Evolutionary conservation across 2,329 filamentous ascomycete species (phyloP).

Genomic region (Curvularia spicifera): DNA sequence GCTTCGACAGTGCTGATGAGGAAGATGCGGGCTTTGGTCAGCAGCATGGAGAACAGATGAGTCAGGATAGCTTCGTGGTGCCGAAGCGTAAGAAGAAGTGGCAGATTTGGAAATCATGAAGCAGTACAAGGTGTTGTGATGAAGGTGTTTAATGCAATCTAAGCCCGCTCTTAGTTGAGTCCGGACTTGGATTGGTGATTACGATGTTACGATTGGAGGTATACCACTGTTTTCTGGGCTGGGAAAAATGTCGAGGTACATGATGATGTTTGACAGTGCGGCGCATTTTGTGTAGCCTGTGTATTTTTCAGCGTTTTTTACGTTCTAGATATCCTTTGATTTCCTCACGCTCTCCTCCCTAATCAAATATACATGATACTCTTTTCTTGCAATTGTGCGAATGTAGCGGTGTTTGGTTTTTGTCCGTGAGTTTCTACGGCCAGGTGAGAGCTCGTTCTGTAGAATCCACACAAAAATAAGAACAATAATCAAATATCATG

Average conservation of each 20-base stretch:
- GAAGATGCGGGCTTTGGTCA: conserved; percentile 32
- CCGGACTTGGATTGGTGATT: conserved; percentile 1
- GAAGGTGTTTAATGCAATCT: conserved; percentile 1
- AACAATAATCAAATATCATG: neutral
- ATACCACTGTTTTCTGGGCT: neutral
- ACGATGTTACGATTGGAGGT: conserved; percentile 11
- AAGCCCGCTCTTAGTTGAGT: neutral
- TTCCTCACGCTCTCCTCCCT: neutral
- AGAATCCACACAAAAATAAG: neutral
- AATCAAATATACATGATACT: neutral
- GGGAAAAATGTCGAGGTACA: neutral
- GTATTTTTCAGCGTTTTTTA: neutral
- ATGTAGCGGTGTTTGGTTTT: too few relatives aligned
- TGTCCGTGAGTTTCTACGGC: too few relatives aligned
- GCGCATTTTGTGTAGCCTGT: neutral
- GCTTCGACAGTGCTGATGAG: conserved; percentile 34
- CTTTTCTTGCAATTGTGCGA: neutral
- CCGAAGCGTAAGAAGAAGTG: conserved; percentile 50
- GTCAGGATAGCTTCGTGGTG: conserved; percentile 42
- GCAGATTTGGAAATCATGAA: conserved; percentile 45
- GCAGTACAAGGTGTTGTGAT: neutral
- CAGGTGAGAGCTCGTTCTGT: too few relatives aligned
- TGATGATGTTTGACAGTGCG: neutral
- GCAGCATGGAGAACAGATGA: conserved; percentile 38
- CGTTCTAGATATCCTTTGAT: conserved; percentile 1